Evolutionary conservation across 2,329 filamentous ascomycete species (phyloP).

Genomic region (Fusarium luffae): DNA sequence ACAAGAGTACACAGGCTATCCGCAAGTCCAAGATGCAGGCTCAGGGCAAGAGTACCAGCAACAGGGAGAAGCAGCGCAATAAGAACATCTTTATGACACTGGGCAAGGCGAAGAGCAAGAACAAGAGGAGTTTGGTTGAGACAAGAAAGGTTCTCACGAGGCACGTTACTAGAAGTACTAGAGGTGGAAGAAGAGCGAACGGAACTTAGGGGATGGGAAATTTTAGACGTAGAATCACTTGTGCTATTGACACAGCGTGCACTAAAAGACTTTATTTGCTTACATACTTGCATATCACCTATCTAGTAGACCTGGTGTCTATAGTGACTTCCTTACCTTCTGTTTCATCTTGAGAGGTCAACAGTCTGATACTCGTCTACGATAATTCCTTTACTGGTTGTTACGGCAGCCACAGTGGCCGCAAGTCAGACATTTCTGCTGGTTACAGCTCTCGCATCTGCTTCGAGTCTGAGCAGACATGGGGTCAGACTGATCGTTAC

Average conservation of each 20-base stretch:
- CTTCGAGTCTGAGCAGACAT: background rate
- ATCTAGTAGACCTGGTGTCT: background rate
- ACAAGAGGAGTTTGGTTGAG: slow-evolving; percentile 92
- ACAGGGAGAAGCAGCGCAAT: slow-evolving; percentile 94
- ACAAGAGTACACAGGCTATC: slow-evolving; percentile 87
- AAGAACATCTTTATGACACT: slow-evolving; percentile 99
- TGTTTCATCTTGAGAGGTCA: background rate
- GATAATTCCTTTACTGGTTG: background rate
- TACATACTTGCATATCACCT: background rate
- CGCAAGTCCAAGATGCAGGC: slow-evolving; percentile 87
- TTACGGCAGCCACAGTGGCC: background rate
- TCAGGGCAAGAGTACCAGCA: slow-evolving; percentile 95
- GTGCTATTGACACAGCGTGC: slow-evolving; percentile 30
- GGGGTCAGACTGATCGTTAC: background rate
- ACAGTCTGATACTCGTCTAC: background rate
- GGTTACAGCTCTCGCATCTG: background rate
- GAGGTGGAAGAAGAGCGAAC: slow-evolving; percentile 85
- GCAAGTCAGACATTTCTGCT: background rate
- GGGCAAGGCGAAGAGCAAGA: slow-evolving; percentile 94
- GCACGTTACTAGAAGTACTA: slow-evolving; percentile 85
- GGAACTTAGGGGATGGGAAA: slow-evolving; percentile 46
- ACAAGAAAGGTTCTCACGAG: slow-evolving; percentile 82
- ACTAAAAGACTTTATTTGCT: slow-evolving; percentile 20
- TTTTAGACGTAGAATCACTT: slow-evolving; percentile 21
- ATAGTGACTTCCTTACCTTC: background rate